Base-by-base conservation (phyloP, 1,139 yeast genomes). In the Taphrina sp. region DNA sequence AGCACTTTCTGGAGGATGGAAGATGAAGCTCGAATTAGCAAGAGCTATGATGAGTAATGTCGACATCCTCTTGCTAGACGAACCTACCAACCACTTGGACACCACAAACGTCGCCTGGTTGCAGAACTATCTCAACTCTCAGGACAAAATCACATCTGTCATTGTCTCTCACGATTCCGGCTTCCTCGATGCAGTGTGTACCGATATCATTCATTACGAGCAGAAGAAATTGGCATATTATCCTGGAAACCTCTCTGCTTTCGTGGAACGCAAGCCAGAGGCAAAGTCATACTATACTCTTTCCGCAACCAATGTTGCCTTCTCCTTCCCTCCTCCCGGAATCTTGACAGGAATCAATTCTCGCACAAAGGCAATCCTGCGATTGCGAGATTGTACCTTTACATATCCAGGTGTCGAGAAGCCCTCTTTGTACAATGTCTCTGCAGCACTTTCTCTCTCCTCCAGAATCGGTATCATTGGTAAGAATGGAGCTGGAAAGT, bases 271-370 rank as follows among this genome's bases (percentile, higher is more conserved):
- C 80, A 95, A 95, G 72, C 98, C 98, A 76, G 82, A 95, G 71
- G 98, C 97, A 74, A 85, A 89, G 79, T 84, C 97, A 69, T 92
- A 92, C 85, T 89, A 89, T 80, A 97, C 92, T 78, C 83, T 92
- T 71, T 95, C 96, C 72, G 96, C 96, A 70, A 90, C 97, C 65
- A 96, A 88, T 71, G 76, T 88, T 70, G 95, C 89, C 77, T 92
- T 92, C 84, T 75, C 71, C 66, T 92, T 92, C 96, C 98, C 98
- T 74, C 96, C 85, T 77, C 98, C 98, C 75, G 98, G 98, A 85
- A 90, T 85, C 95, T 84, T 92, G 74, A 97, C 92, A 81, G 98
- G 98, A 85, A 97, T 92, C 71, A 92, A 92, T 88, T 92, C 98
- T 72, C 92, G 92, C 81, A 97, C 92, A 79, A 92, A 92, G 82